Evolutionary conservation across 192 early-diverging fungal genomes (phyloP).

Genomic region (Coemansia sp.): DNA sequence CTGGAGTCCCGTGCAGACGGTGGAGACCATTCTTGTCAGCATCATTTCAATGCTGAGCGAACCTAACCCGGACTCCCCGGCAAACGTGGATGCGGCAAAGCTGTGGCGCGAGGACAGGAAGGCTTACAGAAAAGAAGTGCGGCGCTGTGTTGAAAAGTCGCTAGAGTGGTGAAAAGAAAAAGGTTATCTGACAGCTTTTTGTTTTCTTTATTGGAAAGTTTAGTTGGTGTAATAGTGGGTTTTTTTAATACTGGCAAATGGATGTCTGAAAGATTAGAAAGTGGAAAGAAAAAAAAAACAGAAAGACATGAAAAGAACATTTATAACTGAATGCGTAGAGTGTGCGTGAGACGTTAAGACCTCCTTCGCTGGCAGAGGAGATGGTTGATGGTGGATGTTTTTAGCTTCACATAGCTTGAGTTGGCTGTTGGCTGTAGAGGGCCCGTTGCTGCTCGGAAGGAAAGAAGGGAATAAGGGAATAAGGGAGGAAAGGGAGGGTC

Average conservation of each 20-base stretch:
- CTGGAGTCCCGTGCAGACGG: constrained; percentile 95
- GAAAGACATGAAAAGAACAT: not conserved
- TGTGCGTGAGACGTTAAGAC: too few species aligned
- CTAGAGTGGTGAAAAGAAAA: constrained; percentile 19
- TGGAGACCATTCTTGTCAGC: constrained; percentile 87
- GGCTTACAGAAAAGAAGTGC: constrained; percentile 76
- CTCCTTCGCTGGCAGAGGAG: too few species aligned
- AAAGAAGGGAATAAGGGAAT: not conserved
- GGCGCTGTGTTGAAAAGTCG: constrained; percentile 58
- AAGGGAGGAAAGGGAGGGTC: not conserved
- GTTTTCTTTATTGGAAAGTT: not conserved
- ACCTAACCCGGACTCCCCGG: constrained; percentile 94
- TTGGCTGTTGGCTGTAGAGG: too few species aligned
- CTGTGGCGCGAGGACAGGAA: constrained; percentile 71
- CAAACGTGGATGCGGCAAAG: constrained; percentile 94
- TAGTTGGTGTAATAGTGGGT: too few species aligned
- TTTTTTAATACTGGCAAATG: too few species aligned
- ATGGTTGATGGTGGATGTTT: too few species aligned
- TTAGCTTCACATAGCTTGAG: too few species aligned
- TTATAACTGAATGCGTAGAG: not conserved
- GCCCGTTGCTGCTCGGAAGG: too few species aligned
- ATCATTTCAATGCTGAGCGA: constrained; percentile 89
- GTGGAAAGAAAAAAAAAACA: not conserved
- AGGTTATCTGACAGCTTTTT: not conserved
- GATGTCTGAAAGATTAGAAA: too few species aligned